Evolutionary conservation across 768 basidiomycete species (phyloP), one percentile per base, ranked within the genome.

Genomic region (Mycena chlorophos): DNA sequence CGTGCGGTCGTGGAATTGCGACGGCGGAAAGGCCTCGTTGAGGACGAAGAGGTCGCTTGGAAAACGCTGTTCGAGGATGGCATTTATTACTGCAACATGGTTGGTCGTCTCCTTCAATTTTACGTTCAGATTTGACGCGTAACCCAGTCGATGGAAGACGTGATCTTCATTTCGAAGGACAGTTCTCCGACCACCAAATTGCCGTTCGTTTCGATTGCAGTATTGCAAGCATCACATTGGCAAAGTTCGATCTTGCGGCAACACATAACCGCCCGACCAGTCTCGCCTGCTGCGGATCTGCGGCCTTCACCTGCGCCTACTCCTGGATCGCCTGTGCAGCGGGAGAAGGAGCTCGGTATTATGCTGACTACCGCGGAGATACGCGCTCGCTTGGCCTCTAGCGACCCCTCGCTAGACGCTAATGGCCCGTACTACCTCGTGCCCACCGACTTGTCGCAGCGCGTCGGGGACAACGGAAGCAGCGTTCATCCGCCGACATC

Each of bases 51-150:
- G 67, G 68, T 60, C 38, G 80, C 87, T 60, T 91, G 89, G 82
- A 75, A 72, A 17, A 77, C 69, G 43, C 77, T 95, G 65, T 96
- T 98, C 65, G 71, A 78, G 38, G 72, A 82, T 23, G 89, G 89
- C 10, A 91, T 96, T 5, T 88, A 93, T 69, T 96, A 95, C 67
- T 73, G 80, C 4, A 91, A 94, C 66, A 89, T 96, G 89, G 92
- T 91, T 57, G 46, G 78, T 70, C 26, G 5, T 30, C 49, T 34
- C 27, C 31, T 26, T 23, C 13, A 25, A n/a, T 19, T 17, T 8
- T 25, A 31, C 38, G 19, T 30, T 27, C 19, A 46, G 37, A 54
- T 25, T 34, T 57, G 40, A 54, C 17, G 52, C 49, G 38, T 31
- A 58, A n/a, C 45, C n/a, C 65, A 94, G 93, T 73, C 81, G 13